Percentiles rank a stretch among this genome's conserved stretches.
Conservation (phyloP, 2,329 filamentous ascomycete genomes). For the Teratosphaeria destructans region DNA sequence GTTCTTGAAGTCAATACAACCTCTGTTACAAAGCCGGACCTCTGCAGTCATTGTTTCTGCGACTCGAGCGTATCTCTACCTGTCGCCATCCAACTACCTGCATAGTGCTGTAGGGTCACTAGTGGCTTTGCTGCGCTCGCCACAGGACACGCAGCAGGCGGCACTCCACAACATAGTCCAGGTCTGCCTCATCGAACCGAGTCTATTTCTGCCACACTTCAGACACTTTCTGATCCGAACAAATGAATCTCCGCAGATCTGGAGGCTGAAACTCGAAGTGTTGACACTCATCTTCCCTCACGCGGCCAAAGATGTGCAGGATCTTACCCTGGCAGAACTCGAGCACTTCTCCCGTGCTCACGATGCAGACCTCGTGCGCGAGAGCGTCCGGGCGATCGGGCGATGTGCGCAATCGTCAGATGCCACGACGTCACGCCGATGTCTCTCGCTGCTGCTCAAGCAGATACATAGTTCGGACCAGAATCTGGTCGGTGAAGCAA, state of each 20-base stretch:
- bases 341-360: constrained; percentile 78
- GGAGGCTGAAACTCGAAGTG: constrained; percentile 85
- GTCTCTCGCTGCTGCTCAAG: constrained; percentile 68
- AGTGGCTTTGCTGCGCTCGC: constrained; percentile 71
- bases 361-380: constrained; percentile 69
- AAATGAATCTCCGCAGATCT: constrained; percentile 69
- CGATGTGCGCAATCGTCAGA: constrained; percentile 74
- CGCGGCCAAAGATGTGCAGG: constrained; percentile 63
- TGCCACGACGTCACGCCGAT: constrained; percentile 59
- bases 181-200: constrained; percentile 67
- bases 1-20: constrained; percentile 66
- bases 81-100: constrained; percentile 71
- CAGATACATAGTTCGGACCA: constrained; percentile 85
- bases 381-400: constrained; percentile 86
- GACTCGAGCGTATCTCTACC: constrained; percentile 69
- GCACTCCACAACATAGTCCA: constrained; percentile 91
- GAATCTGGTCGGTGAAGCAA: constrained; percentile 77
- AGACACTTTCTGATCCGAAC: constrained; percentile 81
- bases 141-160: constrained; percentile 79
- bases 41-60: constrained; percentile 86
- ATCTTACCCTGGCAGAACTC: constrained; percentile 80
- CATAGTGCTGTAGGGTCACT: constrained; percentile 69
- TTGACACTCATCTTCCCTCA: constrained; percentile 86
- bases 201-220: constrained; percentile 76
- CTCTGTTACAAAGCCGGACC: constrained; percentile 86